Conservation (phyloP, 2,329 filamentous ascomycete genomes). For the Simplicillium sp. region DNA sequence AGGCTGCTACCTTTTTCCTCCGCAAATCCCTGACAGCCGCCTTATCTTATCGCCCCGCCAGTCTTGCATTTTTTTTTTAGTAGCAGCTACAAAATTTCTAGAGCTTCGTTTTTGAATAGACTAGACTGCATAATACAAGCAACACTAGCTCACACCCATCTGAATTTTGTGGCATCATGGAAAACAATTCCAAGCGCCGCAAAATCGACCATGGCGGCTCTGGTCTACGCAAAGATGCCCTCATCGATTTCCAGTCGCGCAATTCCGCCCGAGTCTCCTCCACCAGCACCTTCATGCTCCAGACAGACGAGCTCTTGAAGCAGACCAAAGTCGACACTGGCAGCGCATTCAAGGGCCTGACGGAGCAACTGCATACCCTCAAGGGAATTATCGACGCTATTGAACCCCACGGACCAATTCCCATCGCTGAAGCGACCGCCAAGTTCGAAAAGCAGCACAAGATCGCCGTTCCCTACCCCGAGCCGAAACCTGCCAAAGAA, state of each 20-base stretch:
- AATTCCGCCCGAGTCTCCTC: conserved; percentile 30
- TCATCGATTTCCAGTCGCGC: conserved; percentile 30
- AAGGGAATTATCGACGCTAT: conserved; percentile 44
- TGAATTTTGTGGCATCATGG: conserved; percentile 22
- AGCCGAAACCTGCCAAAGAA: conserved; percentile 66
- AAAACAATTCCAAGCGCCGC: conserved; percentile 36
- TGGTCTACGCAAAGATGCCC: conserved; percentile 21
- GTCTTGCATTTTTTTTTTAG: background rate
- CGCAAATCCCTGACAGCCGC: background rate
- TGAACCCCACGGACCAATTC: conserved; percentile 35
- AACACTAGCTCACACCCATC: too few species aligned
- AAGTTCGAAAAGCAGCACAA: conserved; percentile 58
- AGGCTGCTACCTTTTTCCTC: background rate
- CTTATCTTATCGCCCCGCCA: background rate
- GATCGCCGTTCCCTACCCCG: conserved; percentile 72
- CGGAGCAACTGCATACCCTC: conserved; percentile 38
- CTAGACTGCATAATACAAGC: too few species aligned
- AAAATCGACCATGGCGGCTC: conserved; percentile 32
- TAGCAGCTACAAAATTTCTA: too few species aligned
- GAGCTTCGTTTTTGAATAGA: too few species aligned
- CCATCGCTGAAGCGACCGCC: conserved; percentile 56
- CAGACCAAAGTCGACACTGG: conserved; percentile 44
- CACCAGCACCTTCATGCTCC: conserved; percentile 46
- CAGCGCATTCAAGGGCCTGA: conserved; percentile 36
- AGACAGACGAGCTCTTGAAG: conserved; percentile 50